Base-by-base conservation (phyloP, 345 rosid genomes). In the Pelargonium nanum region DNA sequence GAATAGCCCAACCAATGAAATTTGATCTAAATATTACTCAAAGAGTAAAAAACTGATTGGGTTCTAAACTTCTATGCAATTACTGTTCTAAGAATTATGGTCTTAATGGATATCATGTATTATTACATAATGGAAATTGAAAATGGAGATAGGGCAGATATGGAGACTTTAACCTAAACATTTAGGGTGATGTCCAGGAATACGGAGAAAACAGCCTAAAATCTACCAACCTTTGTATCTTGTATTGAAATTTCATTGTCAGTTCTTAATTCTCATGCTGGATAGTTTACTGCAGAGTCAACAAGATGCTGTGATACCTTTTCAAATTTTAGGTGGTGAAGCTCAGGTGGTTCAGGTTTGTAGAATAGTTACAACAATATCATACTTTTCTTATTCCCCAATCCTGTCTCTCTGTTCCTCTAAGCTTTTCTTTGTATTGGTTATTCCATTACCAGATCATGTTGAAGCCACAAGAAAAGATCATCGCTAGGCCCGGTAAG, bases 241-340 rank as follows among this genome's bases (percentile, higher is more conserved):
- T 28, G n/a, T n/a, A n/a, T n/a, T n/a, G n/a, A 34, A 6, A 45
- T 51, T 19, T 2, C 19, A n/a, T 30, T 21, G 21, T 1, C 23
- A 44, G 28, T 19, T 34, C 52, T 61, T 61, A 26, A 24, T 65
- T 4, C 26, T 51, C 24, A 65, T 45, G 55, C 52, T 63, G 32
- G 58, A 25, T 65, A 56, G 48, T 75, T 57, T 58, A 21, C 22
- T 72, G 77, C 75, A 89, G 98, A 89, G 85, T 78, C 97, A 78
- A 52, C 87, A 90, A 70, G 97, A 88, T 74, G 85, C 79, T 4
- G 58, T 94, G 62, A 82, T 81, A 59, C 86, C 99, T 15, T 94
- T 90, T 74, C 97, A 94, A 68, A 90, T 94, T 70, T 70, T 94
- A 72, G 99, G 99, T 59, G 99, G 99, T 68, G 99, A 94, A 83